Evolutionary conservation across 192 early-diverging fungal genomes (phyloP), one percentile per base, ranked within the genome.

Genomic region (Coemansia asiatica): DNA sequence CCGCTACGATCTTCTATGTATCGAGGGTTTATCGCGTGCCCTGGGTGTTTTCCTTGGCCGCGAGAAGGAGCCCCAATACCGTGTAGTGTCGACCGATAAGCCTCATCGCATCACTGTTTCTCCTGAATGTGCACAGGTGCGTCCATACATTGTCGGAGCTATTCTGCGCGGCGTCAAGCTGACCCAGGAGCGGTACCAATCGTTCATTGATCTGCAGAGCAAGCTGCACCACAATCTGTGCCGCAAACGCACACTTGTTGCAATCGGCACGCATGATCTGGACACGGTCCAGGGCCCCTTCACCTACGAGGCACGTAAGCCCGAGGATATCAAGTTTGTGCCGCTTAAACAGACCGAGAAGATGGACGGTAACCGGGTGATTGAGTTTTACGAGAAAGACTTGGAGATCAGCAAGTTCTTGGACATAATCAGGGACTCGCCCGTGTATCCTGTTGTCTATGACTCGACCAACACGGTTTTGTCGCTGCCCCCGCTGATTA

Each of bases 401-500:
- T 84, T 87, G 66, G 89, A 95, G 40, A 83, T 99, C 31, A 87
- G 86, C 72, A 91, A 92, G 71, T 99, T 89, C 86, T 75, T 98
- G 69, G 87, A 87, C 55, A 98, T 99, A 69, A 99, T 99, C 70
- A 87, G 90, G 40, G 86, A 94, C 62, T 88, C 86, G 31, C 94
- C 96, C 4, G 86, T 89, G 21, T 99, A 90, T 74, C 97, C 97
- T 26, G 88, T 98, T 23, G 86, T 99, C 36, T 94, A 86, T 71
- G 96, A 98, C 76, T 80, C 87, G 46, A 91, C 88, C 21, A 86
- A 87, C 55, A 80, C 77, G 44, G 95, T 99, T 19, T 84, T 94
- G 72, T 98, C 96, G 48, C 83, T 99, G 63, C 97, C 97, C 31
- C 97, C 97, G 26, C 95, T 99, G 76, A 99, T 99, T 87, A 99